Percentiles rank a stretch among this genome's conserved stretches.
Conservation (phyloP, 345 rosid genomes). For the Populus alba region DNA sequence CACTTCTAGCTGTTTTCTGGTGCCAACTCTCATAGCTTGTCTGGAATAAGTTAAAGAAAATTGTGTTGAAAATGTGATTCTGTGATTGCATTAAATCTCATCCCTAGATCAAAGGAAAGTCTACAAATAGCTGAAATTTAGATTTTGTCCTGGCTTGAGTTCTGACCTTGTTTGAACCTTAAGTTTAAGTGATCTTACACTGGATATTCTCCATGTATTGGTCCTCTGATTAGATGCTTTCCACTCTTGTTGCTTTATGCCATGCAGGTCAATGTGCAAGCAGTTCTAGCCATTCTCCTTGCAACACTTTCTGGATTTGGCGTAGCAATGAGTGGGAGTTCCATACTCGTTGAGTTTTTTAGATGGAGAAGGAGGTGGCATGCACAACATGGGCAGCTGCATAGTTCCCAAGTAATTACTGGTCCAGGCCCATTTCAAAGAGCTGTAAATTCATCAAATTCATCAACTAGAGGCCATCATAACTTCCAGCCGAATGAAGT, state of each 20-base stretch:
- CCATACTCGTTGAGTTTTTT: slow-evolving; percentile 69
- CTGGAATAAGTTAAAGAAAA: too few species aligned
- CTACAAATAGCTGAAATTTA: not conserved
- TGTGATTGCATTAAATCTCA: too few species aligned
- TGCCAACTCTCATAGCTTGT: too few species aligned
- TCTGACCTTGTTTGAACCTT: not conserved
- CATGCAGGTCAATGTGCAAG: slow-evolving; percentile 57
- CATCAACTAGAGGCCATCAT: slow-evolving; percentile 12
- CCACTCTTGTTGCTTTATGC: not conserved
- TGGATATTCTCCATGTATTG: not conserved
- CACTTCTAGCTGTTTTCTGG: too few species aligned
- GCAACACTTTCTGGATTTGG: slow-evolving; percentile 88
- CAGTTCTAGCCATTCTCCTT: slow-evolving; percentile 69
- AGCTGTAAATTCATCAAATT: slow-evolving; percentile 20
- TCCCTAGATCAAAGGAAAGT: not conserved
- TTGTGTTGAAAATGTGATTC: too few species aligned
- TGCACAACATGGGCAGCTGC: slow-evolving; percentile 26
- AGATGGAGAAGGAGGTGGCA: slow-evolving; percentile 68
- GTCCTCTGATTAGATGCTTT: not conserved
- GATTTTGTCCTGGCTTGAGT: not conserved
- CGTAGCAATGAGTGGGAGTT: slow-evolving; percentile 74
- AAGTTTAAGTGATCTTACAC: not conserved
- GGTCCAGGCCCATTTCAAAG: slow-evolving; percentile 36
- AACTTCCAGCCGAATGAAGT: slow-evolving; percentile 8
- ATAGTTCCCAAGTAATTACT: slow-evolving; percentile 11